Evolutionary conservation across 148 eudicot species (phyloP), one percentile per base, ranked within the genome.

Genomic region (Mesembryanthemum crystallinum): DNA sequence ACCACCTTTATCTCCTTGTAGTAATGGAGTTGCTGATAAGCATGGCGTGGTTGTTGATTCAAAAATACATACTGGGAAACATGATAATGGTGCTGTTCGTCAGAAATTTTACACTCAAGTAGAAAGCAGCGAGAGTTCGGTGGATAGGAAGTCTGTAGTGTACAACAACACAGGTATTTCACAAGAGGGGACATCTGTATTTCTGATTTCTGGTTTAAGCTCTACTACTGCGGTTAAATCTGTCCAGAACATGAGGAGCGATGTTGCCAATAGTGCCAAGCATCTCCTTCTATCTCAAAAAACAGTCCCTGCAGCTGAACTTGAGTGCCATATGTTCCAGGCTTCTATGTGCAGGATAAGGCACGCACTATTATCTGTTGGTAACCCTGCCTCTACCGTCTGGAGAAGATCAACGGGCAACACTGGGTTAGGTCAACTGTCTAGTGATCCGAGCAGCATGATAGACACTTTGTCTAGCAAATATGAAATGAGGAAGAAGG

Each of bases 271-370:
- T 62, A 78, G 77, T 76, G 73, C 80, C 29, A 88, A 87, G 76
- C 85, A 73, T 77, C 84, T 83, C 66, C 74, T 84, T 57, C 72
- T 86, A 37, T 88, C 96, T 70, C 73, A 73, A n/a, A 89, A 79
- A 79, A 88, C 88, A 42, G 87, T 87, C 28, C 87, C 91, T 74
- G 97, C 98, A 23, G 87, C 89, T 35, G 98, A 90, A 82, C 86
- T 86, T 69, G 98, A 95, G 43, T 95, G 98, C 87, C 83, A 89
- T 72, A 71, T 87, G 82, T 92, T 91, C 82, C 98, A 92, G 82
- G 91, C 91, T 74, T 87, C 77, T 83, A 90, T 95, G 98, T 92
- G 98, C 80, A 88, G 83, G 76, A 85, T 89, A 62, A 85, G 97
- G 29, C 97, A 95, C 77, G 89, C 91, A 45, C 74, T 94, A 57